Percentiles rank a stretch among this genome's conserved stretches.
Conservation (phyloP, 495 filamentous ascomycete species). For the Penicillium macrosclerotiorum region DNA sequence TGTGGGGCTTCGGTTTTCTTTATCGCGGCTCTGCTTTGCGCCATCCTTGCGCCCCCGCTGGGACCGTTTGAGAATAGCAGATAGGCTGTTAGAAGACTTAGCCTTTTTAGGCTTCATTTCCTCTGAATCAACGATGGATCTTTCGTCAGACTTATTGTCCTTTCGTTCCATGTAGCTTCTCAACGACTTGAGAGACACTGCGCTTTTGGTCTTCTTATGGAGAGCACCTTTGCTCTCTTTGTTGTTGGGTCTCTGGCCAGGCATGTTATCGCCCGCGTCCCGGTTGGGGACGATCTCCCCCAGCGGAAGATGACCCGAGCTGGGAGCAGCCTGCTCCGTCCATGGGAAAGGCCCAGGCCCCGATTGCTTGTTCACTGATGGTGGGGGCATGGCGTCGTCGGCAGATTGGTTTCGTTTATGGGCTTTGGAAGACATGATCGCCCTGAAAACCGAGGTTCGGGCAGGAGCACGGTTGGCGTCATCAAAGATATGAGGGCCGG, state of each 20-base stretch:
- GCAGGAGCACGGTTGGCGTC: slow-evolving; percentile 37
- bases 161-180: slow-evolving; percentile 54
- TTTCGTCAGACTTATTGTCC: slow-evolving; percentile 47
- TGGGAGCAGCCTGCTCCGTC: slow-evolving; percentile 20
- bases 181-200: slow-evolving; percentile 63
- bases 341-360: slow-evolving; percentile 25
- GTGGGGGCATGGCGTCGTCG: slow-evolving; percentile 30
- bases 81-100: slow-evolving; percentile 78
- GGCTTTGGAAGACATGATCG: slow-evolving; percentile 42
- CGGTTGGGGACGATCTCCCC: slow-evolving; percentile 42
- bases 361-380: slow-evolving; percentile 16
- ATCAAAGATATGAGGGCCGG: slow-evolving; percentile 45
- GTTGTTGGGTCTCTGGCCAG: slow-evolving; percentile 19
- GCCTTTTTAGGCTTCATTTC: slow-evolving; percentile 70
- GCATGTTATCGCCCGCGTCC: slow-evolving; percentile 26
- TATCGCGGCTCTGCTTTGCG: slow-evolving; percentile 57
- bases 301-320: slow-evolving; percentile 31
- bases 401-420: slow-evolving; percentile 44
- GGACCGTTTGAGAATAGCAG: slow-evolving; percentile 50
- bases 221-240: slow-evolving; percentile 35
- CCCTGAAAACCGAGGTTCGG: slow-evolving; percentile 43
- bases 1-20: slow-evolving; percentile 69
- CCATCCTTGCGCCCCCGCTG: slow-evolving; percentile 42
- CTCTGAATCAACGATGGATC: slow-evolving; percentile 22
- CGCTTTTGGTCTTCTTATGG: slow-evolving; percentile 66